Evolutionary conservation across 2,329 filamentous ascomycete species (phyloP).

Genomic region (Bimuria novae-zelandiae): DNA sequence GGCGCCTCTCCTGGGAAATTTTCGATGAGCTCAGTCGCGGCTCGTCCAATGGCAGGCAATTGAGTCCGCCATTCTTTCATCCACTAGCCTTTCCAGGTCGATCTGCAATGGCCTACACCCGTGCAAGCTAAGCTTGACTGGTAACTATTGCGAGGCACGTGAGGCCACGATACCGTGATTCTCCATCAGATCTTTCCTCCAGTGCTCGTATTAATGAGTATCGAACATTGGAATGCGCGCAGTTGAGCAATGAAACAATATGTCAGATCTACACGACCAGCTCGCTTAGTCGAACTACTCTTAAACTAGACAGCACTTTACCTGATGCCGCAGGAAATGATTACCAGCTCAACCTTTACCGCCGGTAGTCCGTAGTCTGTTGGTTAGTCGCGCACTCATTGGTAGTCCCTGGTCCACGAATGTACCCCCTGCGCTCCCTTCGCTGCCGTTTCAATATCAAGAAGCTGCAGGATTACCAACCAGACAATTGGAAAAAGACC

Average conservation of each 20-base stretch:
- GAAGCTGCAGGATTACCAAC: not conserved
- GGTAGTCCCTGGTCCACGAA: no score
- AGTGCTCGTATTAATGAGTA: not conserved
- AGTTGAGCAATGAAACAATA: not conserved
- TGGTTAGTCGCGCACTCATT: constrained; percentile 3
- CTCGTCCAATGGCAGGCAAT: constrained; percentile 1
- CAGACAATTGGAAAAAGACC: not conserved
- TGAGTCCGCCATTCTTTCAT: constrained; percentile 8
- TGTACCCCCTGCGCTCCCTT: constrained; percentile 1
- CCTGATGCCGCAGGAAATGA: constrained; percentile 5
- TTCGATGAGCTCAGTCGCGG: constrained; percentile 7
- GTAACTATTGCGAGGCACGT: constrained; percentile 15
- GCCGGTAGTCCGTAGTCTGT: constrained; percentile 2
- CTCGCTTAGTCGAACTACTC: constrained; percentile 2
- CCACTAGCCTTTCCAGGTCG: constrained; percentile 9
- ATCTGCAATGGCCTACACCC: constrained; percentile 4
- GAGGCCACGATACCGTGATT: not conserved
- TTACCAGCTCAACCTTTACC: not conserved
- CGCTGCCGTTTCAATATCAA: constrained; percentile 4
- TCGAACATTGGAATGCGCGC: not conserved
- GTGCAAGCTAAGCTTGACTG: constrained; percentile 8
- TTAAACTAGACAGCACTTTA: constrained; percentile 1
- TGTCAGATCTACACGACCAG: constrained; percentile 2
- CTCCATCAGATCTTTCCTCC: not conserved
- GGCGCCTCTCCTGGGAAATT: constrained; percentile 4